Evolutionary conservation across 192 early-diverging fungal genomes (phyloP).

Genomic region (Coemansia sp.): DNA sequence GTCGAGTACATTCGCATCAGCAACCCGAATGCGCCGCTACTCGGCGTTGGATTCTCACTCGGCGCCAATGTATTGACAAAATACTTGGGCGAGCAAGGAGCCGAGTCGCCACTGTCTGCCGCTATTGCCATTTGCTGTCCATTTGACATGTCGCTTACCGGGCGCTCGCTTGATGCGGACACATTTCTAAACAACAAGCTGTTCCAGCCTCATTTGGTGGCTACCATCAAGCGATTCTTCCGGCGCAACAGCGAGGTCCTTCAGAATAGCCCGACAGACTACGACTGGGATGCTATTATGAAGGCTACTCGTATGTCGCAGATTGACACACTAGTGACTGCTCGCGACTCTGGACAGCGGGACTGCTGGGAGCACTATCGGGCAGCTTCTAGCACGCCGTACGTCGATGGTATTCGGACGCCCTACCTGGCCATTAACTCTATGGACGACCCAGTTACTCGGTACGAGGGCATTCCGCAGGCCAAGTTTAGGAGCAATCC

Average conservation of each 20-base stretch:
- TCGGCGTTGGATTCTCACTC: conserved; percentile 85
- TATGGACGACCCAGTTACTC: conserved; percentile 86
- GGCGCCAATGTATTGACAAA: conserved; percentile 92
- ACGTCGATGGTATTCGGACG: conserved; percentile 62
- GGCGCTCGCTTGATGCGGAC: conserved; percentile 46
- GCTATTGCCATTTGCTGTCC: conserved; percentile 85
- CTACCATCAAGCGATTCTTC: conserved; percentile 58
- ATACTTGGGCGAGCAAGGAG: conserved; percentile 79
- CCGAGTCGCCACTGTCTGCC: conserved; percentile 67
- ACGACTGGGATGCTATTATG: conserved; percentile 61
- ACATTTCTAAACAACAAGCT: conserved; percentile 58
- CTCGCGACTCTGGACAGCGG: conserved; percentile 70
- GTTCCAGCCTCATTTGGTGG: conserved; percentile 64
- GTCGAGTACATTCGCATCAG: conserved; percentile 32
- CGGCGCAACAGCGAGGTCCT: conserved; percentile 48
- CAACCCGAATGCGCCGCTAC: conserved; percentile 60
- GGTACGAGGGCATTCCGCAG: conserved; percentile 66
- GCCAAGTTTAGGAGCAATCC: conserved; percentile 77
- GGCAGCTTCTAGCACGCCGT: conserved; percentile 61
- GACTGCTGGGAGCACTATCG: conserved; percentile 83
- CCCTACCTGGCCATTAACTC: conserved; percentile 83
- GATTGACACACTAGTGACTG: conserved; percentile 78
- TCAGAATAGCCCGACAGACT: conserved; percentile 20
- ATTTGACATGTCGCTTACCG: conserved; percentile 66
- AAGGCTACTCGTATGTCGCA: conserved; percentile 66